Base-by-base conservation (phyloP, 768 basidiomycete species). In the Russula virescens region DNA sequence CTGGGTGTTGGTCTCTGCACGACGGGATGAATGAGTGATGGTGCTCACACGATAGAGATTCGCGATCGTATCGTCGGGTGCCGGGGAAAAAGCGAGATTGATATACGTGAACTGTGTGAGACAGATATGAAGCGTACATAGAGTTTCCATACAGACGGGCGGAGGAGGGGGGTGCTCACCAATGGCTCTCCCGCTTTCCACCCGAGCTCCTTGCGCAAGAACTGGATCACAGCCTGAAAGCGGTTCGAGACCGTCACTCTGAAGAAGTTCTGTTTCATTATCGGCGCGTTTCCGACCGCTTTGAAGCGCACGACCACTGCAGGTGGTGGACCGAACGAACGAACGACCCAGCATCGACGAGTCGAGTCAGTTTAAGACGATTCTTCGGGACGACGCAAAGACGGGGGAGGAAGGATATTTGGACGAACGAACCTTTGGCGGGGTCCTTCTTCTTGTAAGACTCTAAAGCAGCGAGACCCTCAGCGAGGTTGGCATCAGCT, bases 211-310 rank as follows among this genome's bases (percentile, higher is more conserved):
- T 85, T 91, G 66, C 95, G 76, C 74, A 98, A 72, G 73, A 98
- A 97, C 70, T 91, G 87, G 46, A 96, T 94, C 59, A 98, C 95
- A 9, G 93, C 91, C 73, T 97, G 94, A 69, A 98, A 99, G 58
- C 89, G 82, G 73, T 97, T 94, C 45, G 89, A 87, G 14, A 94
- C 90, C 0, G 94, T 94, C 70, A 98, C 95, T 80, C 95, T 96
- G 84, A 94, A 98, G 69, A 95, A 91, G 77, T 96, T 98, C 76
- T 96, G 92, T 76, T 90, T 95, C 95, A 99, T 97, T 70, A 99
- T 94, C 0, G 96, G 96, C 1, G 95, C 96, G 69, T 96, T 95
- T 50, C 96, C 96, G 11, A 97, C 91, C 2, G 96, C 94, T 73
- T 95, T 95, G 83, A 99, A 99, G 48, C 94, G 87, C 11, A 99